Evolutionary conservation across 1,284 basidiomycete genomes (phyloP), one percentile per base, ranked within the genome.

Genomic region (Ustilago crameri): DNA sequence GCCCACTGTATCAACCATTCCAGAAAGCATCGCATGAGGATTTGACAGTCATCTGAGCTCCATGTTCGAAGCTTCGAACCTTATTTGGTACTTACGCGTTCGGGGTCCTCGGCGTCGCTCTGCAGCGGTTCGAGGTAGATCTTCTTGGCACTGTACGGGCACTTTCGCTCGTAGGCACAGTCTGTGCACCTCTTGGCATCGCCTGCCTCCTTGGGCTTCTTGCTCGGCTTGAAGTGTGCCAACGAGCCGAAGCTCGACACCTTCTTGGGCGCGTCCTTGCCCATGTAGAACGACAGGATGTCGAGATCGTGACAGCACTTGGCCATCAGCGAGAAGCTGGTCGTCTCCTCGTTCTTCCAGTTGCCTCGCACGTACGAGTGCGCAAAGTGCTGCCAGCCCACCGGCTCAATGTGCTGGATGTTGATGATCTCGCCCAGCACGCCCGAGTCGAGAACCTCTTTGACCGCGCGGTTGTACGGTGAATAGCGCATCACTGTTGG

Each of bases 341-440:
- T 59, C 32, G 50, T 66, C 23, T 56, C 63, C 44, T 66, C 63
- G 52, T 59, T 59, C 44, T 51, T 55, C 63, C 63, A 66, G 43
- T 66, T 66, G 51, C 63, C 63, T 5, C 63, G 56, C 43, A 66
- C 63, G 48, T 66, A 66, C 44, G 56, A 59, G 49, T 66, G 63
- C 26, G 63, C 63, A 55, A 66, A 66, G 51, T 66, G 63, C 52
- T 66, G 63, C 63, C 63, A 66, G 9, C 63, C 63, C 8, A 66
- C 57, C 20, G 63, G 63, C 24, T 66, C 63, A 32, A 66, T 66
- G 51, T 66, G 63, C 44, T 66, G 63, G n/a, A 66, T 66, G 49
- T 66, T 66, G 63, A 66, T 56, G 44, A 66, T 66, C 30, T 66
- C 63, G 22, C 63, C 63, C 10, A 66, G 43, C 18, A 66, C 57